Base-by-base conservation (phyloP, 257 asterid genomes). In the Jacaranda copaia region DNA sequence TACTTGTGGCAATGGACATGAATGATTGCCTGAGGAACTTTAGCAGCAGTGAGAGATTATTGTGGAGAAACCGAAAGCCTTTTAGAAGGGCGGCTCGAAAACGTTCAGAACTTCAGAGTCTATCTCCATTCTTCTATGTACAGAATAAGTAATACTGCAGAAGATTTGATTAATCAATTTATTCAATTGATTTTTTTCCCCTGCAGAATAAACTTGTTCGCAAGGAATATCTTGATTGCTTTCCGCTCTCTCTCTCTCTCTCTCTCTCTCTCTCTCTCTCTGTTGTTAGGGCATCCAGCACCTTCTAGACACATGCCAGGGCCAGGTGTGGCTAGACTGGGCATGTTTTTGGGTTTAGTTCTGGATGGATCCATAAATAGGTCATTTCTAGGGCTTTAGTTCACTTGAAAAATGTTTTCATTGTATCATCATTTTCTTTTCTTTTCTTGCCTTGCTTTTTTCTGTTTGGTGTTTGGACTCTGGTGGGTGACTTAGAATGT, bases 21-120 rank as follows among this genome's bases (percentile, higher is more conserved):
- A 66, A 58, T 70, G 84, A 73, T 63, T 53, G 56, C 25, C 38
- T 81, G 48, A 78, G 81, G 52, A 74, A 57, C 70, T 45, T 70
- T 18, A 77, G 87, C 49, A 77, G 83, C 11, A 77, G 80, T 43
- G 90, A 73, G 77, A 82, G 83, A 68, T 78, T 90, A 73, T 81
- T 89, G 46, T 92, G 98, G 97, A 86, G 89, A 81, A 87, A 88
- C 58, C 80, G 88, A 79, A 92, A 89, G 83, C 92, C 97, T 35
- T 85, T 76, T 68, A 87, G 89, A 83, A 84, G 98, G 83, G 88
- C 69, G 43, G 93, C 90, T 51, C 85, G 89, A 72, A 94, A 81
- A 81, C 91, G 98, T 63, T 53, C 87, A 38, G 84, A 87, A 61
- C 81, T 87, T 70, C 63, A 79, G 70, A 87, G 83, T 82, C 82